Evolutionary conservation across 306 rosid species (phyloP), one percentile per base, ranked within the genome.

Genomic region (Betula pendula): DNA sequence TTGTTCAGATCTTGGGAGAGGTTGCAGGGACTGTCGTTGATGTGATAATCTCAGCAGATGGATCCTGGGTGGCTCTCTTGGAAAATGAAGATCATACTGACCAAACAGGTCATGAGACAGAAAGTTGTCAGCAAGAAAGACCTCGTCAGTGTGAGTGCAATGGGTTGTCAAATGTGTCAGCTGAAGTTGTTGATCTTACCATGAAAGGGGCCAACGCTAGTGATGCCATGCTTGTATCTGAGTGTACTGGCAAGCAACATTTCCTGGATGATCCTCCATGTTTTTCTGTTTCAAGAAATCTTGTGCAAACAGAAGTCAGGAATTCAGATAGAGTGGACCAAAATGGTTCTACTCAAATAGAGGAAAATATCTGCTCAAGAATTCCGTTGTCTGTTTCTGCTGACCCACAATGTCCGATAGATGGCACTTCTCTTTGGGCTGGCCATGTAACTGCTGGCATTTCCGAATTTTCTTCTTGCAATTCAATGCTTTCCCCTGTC

Each of bases 1-100:
- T 62, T 0, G 24, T 33, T 62, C 69, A 62, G 69, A 62, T 62
- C 42, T 62, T 62, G 69, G 22, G 42, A 33, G 38, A 62, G 44
- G 43, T 33, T 62, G 44, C 5, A 8, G 44, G 33, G 69, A 62
- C 8, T 33, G 69, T 62, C 33, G 69, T 62, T 62, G 43, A 33
- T 31, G 69, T 62, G 40, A 62, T 29, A 8, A 62, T 62, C 44
- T 62, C 45, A 16, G 69, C 69, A 62, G 69, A 62, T 33, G 69
- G 69, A 62, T 62, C 69, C 69, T 62, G 44, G 69, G 33, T 15
- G 44, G 24, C 43, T 31, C 14, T 62, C 44, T 62, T 62, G 69
- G 44, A 62, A 33, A 62, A 62, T 8, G 22, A 62, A 8, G 44
- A 62, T 43, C 24, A 17, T 31, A 16, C 24, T 15, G 44, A 33